Evolutionary conservation across 2,329 filamentous ascomycete species (phyloP), one percentile per base, ranked within the genome.

Genomic region (Botrytis galanthina): DNA sequence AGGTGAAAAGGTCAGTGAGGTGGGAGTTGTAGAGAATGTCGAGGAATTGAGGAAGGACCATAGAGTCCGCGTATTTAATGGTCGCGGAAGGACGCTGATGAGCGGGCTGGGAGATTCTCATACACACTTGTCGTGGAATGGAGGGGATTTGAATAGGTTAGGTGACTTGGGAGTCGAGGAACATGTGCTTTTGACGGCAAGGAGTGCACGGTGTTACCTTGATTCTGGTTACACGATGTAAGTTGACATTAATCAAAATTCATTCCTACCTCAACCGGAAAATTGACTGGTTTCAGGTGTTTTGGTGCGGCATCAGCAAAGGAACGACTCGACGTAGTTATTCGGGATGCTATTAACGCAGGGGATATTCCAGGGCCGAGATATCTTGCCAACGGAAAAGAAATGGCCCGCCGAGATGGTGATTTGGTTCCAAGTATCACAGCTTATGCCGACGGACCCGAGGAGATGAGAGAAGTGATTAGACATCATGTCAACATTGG

Each of bases 201-300:
- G 29, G 46, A 69, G 79, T 46, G 85, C 85, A 0, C 80, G 83
- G 75, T 83, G 80, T 62, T 87, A 83, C 74, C 78, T 86, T 12
- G 85, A 87, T 75, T 85, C 82, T 6, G 85, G 85, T 0, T 86
- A 86, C 76, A 87, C 85, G 0, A 86, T 86, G 84, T 81, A 71
- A 4, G 46, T 48, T 48, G 22, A 48, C 1, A 22, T 48, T 26
- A 5, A 8, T 10, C 4, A 3, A 12, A 5, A 0, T 14, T 71
- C 68, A 8, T 37, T 20, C 48, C 18, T 35, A 29, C n/a, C 48
- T 59, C 29, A 51, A 73, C 20, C 72, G 20, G 2, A 26, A 35
- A 48, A 48, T 48, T 48, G 9, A 48, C 22, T 48, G 22, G 10
- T 22, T 12, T 48, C 37, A 77, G 76, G 76, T 78, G 77, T 51